phyloP scores from a whole-genome alignment of 352 stramenopile genomes.

The Globisporangium okanoganense region DNA sequence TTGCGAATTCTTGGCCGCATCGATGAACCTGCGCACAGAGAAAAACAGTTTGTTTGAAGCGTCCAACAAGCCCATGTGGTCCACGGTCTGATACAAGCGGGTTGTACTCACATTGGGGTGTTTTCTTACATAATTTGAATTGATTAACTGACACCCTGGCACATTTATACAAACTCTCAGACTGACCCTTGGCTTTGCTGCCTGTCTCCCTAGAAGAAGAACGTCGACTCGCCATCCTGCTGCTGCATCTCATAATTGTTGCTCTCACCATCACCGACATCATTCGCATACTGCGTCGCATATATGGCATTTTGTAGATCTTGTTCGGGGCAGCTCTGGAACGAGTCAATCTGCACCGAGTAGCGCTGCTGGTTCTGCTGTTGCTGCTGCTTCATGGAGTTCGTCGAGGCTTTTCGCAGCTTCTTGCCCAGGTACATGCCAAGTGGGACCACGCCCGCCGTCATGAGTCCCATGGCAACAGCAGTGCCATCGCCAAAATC shows the following conservation, averaged over 20 bases:
- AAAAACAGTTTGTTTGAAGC: slow-evolving; percentile 39
- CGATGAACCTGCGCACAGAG: slow-evolving; percentile 54
- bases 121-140: background rate
- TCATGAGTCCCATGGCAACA: slow-evolving; percentile 3
- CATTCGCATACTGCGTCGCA: background rate
- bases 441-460: slow-evolving; percentile 2
- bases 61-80: slow-evolving; percentile 49
- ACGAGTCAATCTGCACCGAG: background rate
- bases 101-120: too few relatives aligned
- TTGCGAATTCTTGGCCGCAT: slow-evolving; percentile 43
- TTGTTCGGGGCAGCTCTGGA: background rate
- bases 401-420: background rate
- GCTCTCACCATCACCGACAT: background rate
- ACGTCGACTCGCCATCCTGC: slow-evolving; percentile 2
- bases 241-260: slow-evolving; percentile 5
- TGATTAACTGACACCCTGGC: background rate
- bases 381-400: slow-evolving; percentile 2
- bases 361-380: slow-evolving; percentile 1
- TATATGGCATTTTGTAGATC: background rate
- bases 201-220: slow-evolving; percentile 5
- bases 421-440: slow-evolving; percentile 10
- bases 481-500: background rate
- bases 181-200: background rate
- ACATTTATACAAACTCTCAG: background rate
- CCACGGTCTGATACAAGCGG: slow-evolving; percentile 27